These are phyloP conservation scores for Botrytis elliptica DNA, from an alignment of 2,329 filamentous ascomycete species.

Conservation along the genomic window DNA sequence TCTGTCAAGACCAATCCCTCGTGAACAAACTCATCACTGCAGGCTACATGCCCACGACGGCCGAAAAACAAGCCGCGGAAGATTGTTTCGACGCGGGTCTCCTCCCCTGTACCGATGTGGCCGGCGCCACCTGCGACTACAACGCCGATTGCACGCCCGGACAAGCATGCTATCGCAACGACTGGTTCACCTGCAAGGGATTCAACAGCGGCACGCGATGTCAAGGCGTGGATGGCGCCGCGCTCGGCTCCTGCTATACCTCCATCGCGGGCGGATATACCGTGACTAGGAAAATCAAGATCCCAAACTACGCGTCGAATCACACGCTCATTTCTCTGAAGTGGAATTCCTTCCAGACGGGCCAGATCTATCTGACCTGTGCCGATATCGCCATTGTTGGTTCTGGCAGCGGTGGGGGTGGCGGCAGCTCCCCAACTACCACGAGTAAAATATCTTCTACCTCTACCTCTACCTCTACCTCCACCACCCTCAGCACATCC, in stretches of 20 bases:
- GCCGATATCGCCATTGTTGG: constrained; percentile 50
- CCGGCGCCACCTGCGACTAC: constrained; percentile 50
- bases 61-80: constrained; percentile 54
- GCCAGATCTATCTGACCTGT: constrained; percentile 53
- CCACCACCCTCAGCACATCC: constrained; percentile 21
- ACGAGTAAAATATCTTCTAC: constrained; percentile 16
- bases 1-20: constrained; percentile 51
- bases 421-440: constrained; percentile 22
- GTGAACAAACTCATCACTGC: constrained; percentile 51
- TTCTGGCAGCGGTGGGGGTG: background rate
- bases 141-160: constrained; percentile 48
- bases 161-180: constrained; percentile 49
- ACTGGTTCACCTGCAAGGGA: constrained; percentile 55
- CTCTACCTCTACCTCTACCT: constrained; percentile 10
- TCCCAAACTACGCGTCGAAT: constrained; percentile 40
- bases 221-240: background rate
- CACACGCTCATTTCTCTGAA: constrained; percentile 53
- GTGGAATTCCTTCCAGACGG: constrained; percentile 56
- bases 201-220: constrained; percentile 43
- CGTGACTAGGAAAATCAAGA: constrained; percentile 6
- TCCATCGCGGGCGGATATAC: constrained; percentile 3
- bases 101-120: constrained; percentile 50
- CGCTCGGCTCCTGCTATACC: background rate
- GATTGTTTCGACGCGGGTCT: constrained; percentile 51
- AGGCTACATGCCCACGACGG: constrained; percentile 48